Conservation (phyloP, 2,329 filamentous ascomycete genomes). For the Xylogone sp. region DNA sequence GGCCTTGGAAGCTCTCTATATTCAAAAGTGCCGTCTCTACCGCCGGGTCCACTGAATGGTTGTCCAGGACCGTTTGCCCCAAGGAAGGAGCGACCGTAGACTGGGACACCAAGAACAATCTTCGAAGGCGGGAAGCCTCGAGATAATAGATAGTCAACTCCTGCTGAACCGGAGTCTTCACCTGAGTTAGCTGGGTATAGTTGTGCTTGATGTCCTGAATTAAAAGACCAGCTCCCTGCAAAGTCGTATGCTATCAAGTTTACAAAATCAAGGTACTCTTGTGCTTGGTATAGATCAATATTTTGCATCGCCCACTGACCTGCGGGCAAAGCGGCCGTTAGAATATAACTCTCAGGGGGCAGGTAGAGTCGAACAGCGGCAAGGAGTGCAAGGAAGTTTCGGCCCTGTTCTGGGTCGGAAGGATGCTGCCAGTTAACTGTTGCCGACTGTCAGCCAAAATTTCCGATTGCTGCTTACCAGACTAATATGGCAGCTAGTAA, state of each 20-base stretch:
- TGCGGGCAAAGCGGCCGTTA: constrained; percentile 71
- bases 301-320: constrained; percentile 61
- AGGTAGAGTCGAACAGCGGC: constrained; percentile 62
- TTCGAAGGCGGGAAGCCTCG: constrained; percentile 67
- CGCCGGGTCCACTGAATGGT: constrained; percentile 48
- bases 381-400: constrained; percentile 67
- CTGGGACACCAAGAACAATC: constrained; percentile 71
- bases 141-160: constrained; percentile 60
- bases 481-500: not conserved
- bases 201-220: constrained; percentile 72
- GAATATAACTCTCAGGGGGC: constrained; percentile 63
- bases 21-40: constrained; percentile 69
- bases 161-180: constrained; percentile 62
- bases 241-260: constrained; percentile 84
- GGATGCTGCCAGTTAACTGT: constrained; percentile 82
- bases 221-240: constrained; percentile 64
- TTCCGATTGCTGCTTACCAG: not conserved
- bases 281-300: constrained; percentile 61
- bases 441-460: not conserved
- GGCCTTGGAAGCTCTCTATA: constrained; percentile 65
- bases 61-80: constrained; percentile 63
- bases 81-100: constrained; percentile 72
- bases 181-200: constrained; percentile 57
- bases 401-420: constrained; percentile 59
- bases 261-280: constrained; percentile 67